Conservation (phyloP, 768 basidiomycete genomes). For the Tricholoma bakamatsutake region DNA sequence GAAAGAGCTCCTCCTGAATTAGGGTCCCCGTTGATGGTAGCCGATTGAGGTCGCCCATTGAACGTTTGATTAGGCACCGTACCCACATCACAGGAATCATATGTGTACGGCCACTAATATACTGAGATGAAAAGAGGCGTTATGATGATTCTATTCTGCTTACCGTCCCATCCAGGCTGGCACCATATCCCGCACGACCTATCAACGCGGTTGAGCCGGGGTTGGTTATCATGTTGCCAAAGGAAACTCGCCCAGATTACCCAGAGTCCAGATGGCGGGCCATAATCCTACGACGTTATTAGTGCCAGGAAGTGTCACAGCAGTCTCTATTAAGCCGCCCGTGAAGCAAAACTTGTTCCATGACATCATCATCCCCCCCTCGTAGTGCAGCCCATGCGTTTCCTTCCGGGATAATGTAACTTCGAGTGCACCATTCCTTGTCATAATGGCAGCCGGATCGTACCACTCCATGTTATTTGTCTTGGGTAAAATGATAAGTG, state of each 20-base stretch:
- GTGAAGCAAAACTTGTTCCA: slow-evolving; percentile 97
- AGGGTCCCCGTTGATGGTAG: slow-evolving; percentile 56
- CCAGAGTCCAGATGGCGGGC: slow-evolving; percentile 82
- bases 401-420: slow-evolving; percentile 64
- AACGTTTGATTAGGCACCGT: slow-evolving; percentile 80
- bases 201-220: slow-evolving; percentile 3
- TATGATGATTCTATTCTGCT: not conserved
- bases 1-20: slow-evolving; percentile 52
- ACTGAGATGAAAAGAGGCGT: slow-evolving; percentile 2
- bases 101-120: slow-evolving; percentile 73
- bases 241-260: slow-evolving; percentile 53
- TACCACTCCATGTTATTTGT: slow-evolving; percentile 87
- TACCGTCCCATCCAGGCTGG: slow-evolving; percentile 75
- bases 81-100: slow-evolving; percentile 91
- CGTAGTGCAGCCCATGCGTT: slow-evolving; percentile 69
- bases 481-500: slow-evolving; percentile 21
- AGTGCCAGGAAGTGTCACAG: slow-evolving; percentile 63
- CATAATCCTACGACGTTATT: slow-evolving; percentile 64
- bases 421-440: slow-evolving; percentile 65
- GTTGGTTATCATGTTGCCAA: not conserved
- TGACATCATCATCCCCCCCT: slow-evolving; percentile 61
- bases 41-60: slow-evolving; percentile 56
- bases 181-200: slow-evolving; percentile 87
- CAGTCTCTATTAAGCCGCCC: slow-evolving; percentile 70
- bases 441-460: slow-evolving; percentile 73